These are phyloP conservation scores for Alternaria gaisen DNA, from an alignment of 2,329 filamentous ascomycete species.

Conservation along the genomic window DNA sequence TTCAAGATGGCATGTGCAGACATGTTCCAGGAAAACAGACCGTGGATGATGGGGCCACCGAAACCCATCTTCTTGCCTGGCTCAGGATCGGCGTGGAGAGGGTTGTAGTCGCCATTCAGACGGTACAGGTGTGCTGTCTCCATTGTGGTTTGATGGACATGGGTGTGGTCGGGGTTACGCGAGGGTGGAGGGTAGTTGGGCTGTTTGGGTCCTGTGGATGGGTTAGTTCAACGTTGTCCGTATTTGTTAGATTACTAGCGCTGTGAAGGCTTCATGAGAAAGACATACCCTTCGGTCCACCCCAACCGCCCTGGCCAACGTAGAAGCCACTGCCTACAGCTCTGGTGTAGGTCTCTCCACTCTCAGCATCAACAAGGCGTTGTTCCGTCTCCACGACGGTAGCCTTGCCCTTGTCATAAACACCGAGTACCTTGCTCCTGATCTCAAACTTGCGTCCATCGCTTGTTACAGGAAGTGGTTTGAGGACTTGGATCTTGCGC, in stretches of 20 bases:
- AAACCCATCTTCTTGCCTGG: conserved; percentile 91
- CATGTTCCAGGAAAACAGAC: conserved; percentile 86
- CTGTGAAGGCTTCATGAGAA: neutral
- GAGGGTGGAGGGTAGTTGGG: conserved; percentile 80
- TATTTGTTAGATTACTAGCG: neutral
- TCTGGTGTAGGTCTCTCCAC: conserved; percentile 75
- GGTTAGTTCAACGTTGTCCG: neutral
- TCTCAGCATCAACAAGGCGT: conserved; percentile 74
- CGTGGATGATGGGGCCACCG: conserved; percentile 87
- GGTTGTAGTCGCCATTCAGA: conserved; percentile 94
- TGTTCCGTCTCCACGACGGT: conserved; percentile 83
- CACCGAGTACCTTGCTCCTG: conserved; percentile 79
- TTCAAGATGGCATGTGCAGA: conserved; percentile 77
- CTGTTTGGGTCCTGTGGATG: conserved; percentile 68
- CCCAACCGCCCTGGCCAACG: conserved; percentile 83
- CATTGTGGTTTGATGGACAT: conserved; percentile 73
- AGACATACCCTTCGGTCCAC: conserved; percentile 79
- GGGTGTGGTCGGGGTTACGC: conserved; percentile 73
- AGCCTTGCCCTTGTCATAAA: conserved; percentile 89
- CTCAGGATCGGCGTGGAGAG: conserved; percentile 85
- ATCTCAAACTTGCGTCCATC: conserved; percentile 78
- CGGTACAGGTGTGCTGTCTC: conserved; percentile 71
- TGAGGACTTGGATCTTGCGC: conserved; percentile 79
- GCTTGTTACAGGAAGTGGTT: conserved; percentile 76
- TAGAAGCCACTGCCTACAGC: conserved; percentile 78